A percentile compares a stretch with the other conserved stretches of the same genome.
These are phyloP conservation scores for Tricholoma sp. DNA, from an alignment of 768 basidiomycete species.

Conservation along the genomic window DNA sequence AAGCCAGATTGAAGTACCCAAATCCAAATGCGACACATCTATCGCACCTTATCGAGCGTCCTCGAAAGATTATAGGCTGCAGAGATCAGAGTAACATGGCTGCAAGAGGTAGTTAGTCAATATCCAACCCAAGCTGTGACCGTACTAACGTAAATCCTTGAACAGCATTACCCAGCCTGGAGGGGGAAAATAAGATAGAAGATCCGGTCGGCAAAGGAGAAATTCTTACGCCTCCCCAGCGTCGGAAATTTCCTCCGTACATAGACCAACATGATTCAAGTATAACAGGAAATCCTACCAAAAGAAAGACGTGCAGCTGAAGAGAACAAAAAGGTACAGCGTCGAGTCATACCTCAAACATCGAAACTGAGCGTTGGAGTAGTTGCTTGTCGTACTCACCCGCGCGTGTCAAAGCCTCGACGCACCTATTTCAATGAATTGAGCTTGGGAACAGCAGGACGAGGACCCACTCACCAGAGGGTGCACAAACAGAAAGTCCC, in stretches of 20 bases:
- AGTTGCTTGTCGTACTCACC: conserved; percentile 71
- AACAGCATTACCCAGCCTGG: conserved; percentile 78
- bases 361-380: conserved; percentile 64
- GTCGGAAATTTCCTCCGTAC: conserved; percentile 81
- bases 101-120: conserved; percentile 20
- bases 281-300: conserved; percentile 71
- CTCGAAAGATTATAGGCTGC: conserved; percentile 81
- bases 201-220: not conserved
- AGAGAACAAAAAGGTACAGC: not conserved
- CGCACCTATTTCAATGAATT: conserved; percentile 45
- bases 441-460: not conserved
- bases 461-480: conserved; percentile 47
- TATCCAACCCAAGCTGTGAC: not conserved
- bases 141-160: conserved; percentile 81
- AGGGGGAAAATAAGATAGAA: not conserved
- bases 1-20: not conserved
- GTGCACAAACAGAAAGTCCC: conserved; percentile 92
- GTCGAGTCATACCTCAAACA: conserved; percentile 76
- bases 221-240: conserved; percentile 71
- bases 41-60: conserved; percentile 33
- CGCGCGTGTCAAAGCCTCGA: conserved; percentile 86
- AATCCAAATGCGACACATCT: not conserved
- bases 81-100: conserved; percentile 81
- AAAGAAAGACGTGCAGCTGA: not conserved
- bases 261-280: conserved; percentile 83